phyloP scores from a whole-genome alignment of 306 rosid species.

The Cyamopsis tetragonoloba region DNA sequence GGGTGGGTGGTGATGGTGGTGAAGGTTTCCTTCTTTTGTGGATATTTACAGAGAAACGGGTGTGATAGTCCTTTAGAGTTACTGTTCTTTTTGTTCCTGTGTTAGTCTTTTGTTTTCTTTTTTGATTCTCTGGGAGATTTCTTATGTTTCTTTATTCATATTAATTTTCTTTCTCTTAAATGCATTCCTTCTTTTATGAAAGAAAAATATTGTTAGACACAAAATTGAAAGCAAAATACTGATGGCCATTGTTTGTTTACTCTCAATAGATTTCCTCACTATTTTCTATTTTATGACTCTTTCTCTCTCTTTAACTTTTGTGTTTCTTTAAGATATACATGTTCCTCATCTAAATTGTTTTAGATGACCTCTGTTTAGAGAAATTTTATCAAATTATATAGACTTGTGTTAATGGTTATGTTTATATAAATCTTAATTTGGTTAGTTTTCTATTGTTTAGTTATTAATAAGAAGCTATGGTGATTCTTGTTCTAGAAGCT shows the following conservation, averaged over 20 bases:
- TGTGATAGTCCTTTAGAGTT: neutral
- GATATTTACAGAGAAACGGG: no score
- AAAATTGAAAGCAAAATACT: slow-evolving; percentile 1
- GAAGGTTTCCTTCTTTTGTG: no score
- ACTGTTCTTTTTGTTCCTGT: neutral
- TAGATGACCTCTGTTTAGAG: slow-evolving; percentile 4
- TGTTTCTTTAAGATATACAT: neutral
- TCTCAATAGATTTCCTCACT: neutral
- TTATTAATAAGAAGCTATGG: slow-evolving; percentile 78
- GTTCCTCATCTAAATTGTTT: slow-evolving; percentile 8
- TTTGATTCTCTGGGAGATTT: neutral
- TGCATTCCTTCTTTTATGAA: neutral
- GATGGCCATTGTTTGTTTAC: neutral
- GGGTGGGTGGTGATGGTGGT: neutral
- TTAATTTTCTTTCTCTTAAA: neutral
- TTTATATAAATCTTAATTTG: no score
- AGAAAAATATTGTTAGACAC: neutral
- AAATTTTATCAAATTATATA: slow-evolving; percentile 15
- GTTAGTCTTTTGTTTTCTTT: no score
- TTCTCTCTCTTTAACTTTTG: neutral
- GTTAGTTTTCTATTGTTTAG: slow-evolving; percentile 45
- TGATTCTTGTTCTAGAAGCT: slow-evolving; percentile 99
- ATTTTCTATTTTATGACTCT: neutral
- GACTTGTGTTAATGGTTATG: slow-evolving; percentile 23
- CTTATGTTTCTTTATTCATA: slow-evolving; percentile 1